Percentiles rank a stretch among this genome's conserved stretches.
These are phyloP conservation scores for Coemansia sp. DNA, from an alignment of 192 early-diverging fungal genomes.

Conservation along the genomic window DNA sequence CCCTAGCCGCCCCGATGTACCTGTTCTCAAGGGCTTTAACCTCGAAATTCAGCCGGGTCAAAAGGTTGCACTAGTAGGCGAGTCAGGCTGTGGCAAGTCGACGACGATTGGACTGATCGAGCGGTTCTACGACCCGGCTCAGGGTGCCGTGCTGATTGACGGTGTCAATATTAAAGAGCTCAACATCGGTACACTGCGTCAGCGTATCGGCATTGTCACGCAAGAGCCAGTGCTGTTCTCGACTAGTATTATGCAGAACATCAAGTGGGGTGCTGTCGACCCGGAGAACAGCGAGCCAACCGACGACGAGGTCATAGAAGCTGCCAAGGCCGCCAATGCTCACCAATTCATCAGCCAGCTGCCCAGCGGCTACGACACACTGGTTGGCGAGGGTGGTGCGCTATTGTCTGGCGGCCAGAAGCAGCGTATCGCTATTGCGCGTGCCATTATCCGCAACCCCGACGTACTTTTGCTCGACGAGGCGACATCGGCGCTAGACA, in stretches of 20 bases:
- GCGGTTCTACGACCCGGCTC: too few species aligned
- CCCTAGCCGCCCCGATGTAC: slow-evolving; percentile 79
- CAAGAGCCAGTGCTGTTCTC: too few species aligned
- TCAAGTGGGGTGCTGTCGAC: slow-evolving; percentile 67
- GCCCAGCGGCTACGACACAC: slow-evolving; percentile 78
- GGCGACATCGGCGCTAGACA: slow-evolving; percentile 86
- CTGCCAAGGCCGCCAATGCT: slow-evolving; percentile 70
- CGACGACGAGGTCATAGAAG: slow-evolving; percentile 71
- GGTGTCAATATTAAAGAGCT: too few species aligned
- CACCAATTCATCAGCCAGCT: slow-evolving; percentile 74
- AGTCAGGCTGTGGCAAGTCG: slow-evolving; percentile 63
- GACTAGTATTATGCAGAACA: slow-evolving; percentile 75
- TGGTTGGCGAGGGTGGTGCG: slow-evolving; percentile 82
- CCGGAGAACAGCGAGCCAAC: slow-evolving; percentile 59
- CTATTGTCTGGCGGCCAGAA: too few species aligned
- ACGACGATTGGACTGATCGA: too few species aligned
- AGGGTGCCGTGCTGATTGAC: too few species aligned
- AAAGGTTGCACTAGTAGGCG: slow-evolving; percentile 89
- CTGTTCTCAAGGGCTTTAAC: slow-evolving; percentile 75
- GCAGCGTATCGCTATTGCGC: slow-evolving; percentile 94
- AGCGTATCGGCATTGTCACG: too few species aligned
- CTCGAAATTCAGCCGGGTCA: slow-evolving; percentile 76
- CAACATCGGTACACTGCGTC: too few species aligned
- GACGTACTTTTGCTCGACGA: slow-evolving; percentile 85
- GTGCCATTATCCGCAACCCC: slow-evolving; percentile 88